phyloP scores from a whole-genome alignment of 345 rosid genomes.

The Aegle marmelos region DNA sequence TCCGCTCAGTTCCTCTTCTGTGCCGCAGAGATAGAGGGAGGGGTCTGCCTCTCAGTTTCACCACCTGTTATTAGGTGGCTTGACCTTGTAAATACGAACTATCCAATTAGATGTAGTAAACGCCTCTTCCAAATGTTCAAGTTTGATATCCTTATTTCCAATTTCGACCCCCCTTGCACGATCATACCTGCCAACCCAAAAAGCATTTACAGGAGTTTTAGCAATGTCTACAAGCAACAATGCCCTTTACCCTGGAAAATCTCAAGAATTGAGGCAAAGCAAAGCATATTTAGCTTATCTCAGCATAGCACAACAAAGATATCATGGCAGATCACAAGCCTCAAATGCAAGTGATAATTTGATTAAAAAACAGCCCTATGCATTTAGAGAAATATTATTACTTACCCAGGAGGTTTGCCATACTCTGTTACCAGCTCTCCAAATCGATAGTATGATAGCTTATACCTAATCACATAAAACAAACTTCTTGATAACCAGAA shows the following conservation, averaged over 20 bases:
- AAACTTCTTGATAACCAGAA: not conserved
- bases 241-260: not conserved
- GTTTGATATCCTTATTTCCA: conserved; percentile 91
- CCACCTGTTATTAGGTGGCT: conserved; percentile 93
- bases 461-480: conserved; percentile 59
- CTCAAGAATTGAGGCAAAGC: not conserved
- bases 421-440: conserved; percentile 95
- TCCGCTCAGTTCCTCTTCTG: not conserved
- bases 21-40: not conserved
- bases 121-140: conserved; percentile 93
- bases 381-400: not conserved
- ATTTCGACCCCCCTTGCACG: conserved; percentile 98
- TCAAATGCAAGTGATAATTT: not conserved
- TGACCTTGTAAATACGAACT: conserved; percentile 92
- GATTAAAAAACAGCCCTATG: not conserved
- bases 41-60: conserved; percentile 26
- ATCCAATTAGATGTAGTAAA: conserved; percentile 98
- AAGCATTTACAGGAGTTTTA: conserved; percentile 8
- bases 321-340: not conserved
- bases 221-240: not conserved
- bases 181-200: conserved; percentile 59
- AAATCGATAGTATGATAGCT: conserved; percentile 89
- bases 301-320: not conserved
- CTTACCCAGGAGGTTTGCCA: conserved; percentile 94
- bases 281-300: not conserved